Conservation (phyloP, 805 yeast species). For the Candida germanica region DNA sequence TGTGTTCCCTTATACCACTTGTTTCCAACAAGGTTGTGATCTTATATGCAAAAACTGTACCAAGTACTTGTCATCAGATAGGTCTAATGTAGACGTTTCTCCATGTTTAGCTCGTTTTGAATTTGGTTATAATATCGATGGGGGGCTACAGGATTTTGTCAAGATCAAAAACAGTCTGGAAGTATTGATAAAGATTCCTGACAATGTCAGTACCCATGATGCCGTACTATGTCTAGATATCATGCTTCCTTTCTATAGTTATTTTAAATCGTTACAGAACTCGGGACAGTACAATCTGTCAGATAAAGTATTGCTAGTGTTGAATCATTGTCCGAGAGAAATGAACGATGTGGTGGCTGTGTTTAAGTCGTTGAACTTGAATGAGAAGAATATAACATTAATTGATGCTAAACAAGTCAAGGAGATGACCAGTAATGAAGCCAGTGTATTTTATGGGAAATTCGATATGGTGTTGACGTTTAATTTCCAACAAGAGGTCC, state of each 20-base stretch:
- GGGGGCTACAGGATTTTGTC: conserved; percentile 39
- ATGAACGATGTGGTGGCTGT: conserved; percentile 39
- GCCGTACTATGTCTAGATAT: conserved; percentile 31
- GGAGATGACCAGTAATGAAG: conserved; percentile 10
- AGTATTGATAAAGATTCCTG: conserved; percentile 23
- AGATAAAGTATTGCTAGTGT: conserved; percentile 22
- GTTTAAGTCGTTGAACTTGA: conserved; percentile 22
- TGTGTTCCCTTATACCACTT: conserved; percentile 34
- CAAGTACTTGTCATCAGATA: conserved; percentile 1
- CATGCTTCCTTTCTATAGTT: conserved; percentile 34
- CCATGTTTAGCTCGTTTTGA: conserved; percentile 23
- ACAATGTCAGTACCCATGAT: conserved; percentile 33
- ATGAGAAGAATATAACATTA: conserved; percentile 13
- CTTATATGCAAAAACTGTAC: conserved; percentile 18
- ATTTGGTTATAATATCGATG: conserved; percentile 35
- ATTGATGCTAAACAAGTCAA: conserved; percentile 14
- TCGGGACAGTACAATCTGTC: background rate
- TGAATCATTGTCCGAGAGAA: conserved; percentile 27
- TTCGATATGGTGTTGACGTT: conserved; percentile 23
- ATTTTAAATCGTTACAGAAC: conserved; percentile 14
- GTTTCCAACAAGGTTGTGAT: conserved; percentile 22
- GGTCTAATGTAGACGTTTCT: background rate
- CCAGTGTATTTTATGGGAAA: conserved; percentile 9
- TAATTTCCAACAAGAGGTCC: conserved; percentile 12
- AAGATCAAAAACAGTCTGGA: conserved; percentile 22